phyloP scores from a whole-genome alignment of 2,329 filamentous ascomycete species.

The Chaetothyriales sp. region DNA sequence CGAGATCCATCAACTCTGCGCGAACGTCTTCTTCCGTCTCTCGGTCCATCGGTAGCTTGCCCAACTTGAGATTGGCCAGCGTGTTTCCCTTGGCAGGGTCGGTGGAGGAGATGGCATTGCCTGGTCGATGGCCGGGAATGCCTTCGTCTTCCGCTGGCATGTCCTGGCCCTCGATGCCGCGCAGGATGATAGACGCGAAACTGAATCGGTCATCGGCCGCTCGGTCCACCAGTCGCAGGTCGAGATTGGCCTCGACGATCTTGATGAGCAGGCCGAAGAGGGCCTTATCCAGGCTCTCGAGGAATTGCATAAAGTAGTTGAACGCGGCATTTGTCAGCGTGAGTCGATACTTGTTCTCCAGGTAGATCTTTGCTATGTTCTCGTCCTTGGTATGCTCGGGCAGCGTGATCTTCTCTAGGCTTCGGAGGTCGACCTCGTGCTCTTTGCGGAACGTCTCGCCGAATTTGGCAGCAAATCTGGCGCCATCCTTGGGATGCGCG shows the following conservation, averaged over 20 bases:
- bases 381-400: constrained; percentile 68
- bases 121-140: constrained; percentile 51
- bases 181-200: constrained; percentile 43
- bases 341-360: constrained; percentile 73
- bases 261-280: constrained; percentile 65
- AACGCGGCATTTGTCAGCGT: constrained; percentile 77
- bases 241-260: constrained; percentile 49
- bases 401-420: constrained; percentile 57
- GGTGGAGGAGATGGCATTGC: constrained; percentile 44
- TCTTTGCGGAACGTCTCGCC: constrained; percentile 61
- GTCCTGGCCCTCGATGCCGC: constrained; percentile 39
- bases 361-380: constrained; percentile 62
- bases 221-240: constrained; percentile 45
- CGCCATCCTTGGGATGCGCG: constrained; percentile 53
- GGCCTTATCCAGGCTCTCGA: constrained; percentile 71
- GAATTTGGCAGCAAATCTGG: constrained; percentile 41
- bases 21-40: constrained; percentile 74
- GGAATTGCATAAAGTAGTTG: constrained; percentile 67
- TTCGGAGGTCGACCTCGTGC: constrained; percentile 65
- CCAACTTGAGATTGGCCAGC: constrained; percentile 54
- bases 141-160: constrained; percentile 52
- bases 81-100: constrained; percentile 42
- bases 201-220: constrained; percentile 42
- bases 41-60: constrained; percentile 66
- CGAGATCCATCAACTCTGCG: constrained; percentile 72